Evolutionary conservation across 768 basidiomycete species (phyloP).

Genomic region (Tulasnella sp.): DNA sequence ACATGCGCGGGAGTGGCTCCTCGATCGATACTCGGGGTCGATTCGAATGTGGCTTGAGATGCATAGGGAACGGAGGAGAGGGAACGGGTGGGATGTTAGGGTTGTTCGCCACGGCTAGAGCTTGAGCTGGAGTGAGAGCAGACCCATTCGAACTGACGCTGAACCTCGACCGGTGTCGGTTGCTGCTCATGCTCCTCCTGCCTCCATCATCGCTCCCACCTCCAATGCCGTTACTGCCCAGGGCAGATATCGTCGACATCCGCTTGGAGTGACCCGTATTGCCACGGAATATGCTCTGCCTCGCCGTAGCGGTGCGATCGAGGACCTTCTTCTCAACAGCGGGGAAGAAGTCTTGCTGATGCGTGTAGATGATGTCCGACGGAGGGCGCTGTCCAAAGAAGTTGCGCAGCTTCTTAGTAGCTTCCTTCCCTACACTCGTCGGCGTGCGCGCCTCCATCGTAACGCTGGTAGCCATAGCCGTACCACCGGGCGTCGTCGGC

Average conservation of each 20-base stretch:
- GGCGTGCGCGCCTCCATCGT: conserved; percentile 37
- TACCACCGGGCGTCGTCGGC: conserved; percentile 15
- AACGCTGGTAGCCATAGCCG: conserved; percentile 14
- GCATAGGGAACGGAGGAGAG: conserved; percentile 21
- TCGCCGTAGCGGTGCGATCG: conserved; percentile 53
- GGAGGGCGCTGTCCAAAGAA: conserved; percentile 98
- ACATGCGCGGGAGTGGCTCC: conserved; percentile 52
- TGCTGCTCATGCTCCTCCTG: conserved; percentile 29
- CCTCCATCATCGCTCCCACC: conserved; percentile 31
- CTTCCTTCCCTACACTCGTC: not conserved
- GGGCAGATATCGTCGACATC: conserved; percentile 14
- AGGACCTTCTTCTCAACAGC: conserved; percentile 84
- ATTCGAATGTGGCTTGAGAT: conserved; percentile 27
- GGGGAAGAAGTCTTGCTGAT: conserved; percentile 93
- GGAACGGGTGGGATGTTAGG: not conserved
- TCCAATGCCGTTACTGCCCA: conserved; percentile 5
- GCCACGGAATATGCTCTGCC: conserved; percentile 76
- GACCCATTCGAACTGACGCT: conserved; percentile 36
- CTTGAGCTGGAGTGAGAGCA: conserved; percentile 5
- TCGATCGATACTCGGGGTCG: conserved; percentile 24
- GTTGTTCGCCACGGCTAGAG: conserved; percentile 1
- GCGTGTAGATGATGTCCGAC: conserved; percentile 90
- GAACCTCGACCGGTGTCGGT: conserved; percentile 40
- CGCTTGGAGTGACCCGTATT: conserved; percentile 31
- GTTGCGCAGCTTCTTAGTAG: conserved; percentile 61